Percentiles rank a stretch among this genome's conserved stretches.
Evolutionary conservation across 306 rosid genomes (phyloP).

Genomic region (Arachis hypogaea): DNA sequence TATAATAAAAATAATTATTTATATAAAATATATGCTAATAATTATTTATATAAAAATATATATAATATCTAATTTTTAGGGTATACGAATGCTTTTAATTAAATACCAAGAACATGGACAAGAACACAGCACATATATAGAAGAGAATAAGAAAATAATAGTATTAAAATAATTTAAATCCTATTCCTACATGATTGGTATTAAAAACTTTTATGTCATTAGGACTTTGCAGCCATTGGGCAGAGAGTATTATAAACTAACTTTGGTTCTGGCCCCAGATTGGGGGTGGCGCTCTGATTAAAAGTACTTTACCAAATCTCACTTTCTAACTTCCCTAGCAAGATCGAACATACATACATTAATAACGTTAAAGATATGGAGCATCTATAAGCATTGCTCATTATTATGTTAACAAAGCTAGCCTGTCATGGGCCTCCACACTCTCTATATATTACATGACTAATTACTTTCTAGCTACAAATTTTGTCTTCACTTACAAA

Average conservation of each 20-base stretch:
- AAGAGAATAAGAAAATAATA: slow-evolving; percentile 6
- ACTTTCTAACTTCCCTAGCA: slow-evolving; percentile 47
- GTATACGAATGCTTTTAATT: too few relatives aligned
- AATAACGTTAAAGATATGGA: slow-evolving; percentile 7
- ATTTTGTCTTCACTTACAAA: slow-evolving; percentile 54
- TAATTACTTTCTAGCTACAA: slow-evolving; percentile 37
- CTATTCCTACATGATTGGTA: slow-evolving; percentile 33
- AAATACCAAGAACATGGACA: background rate
- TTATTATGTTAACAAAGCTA: slow-evolving; percentile 46
- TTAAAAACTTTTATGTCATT: slow-evolving; percentile 37
- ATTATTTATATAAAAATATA: too few relatives aligned
- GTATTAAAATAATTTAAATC: slow-evolving; percentile 34
- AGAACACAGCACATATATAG: background rate
- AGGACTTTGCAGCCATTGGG: slow-evolving; percentile 41
- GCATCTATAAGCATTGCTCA: slow-evolving; percentile 41
- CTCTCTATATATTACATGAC: slow-evolving; percentile 27
- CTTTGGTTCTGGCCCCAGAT: slow-evolving; percentile 37
- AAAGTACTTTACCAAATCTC: slow-evolving; percentile 46
- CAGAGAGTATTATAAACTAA: slow-evolving; percentile 34
- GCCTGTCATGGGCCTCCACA: slow-evolving; percentile 40
- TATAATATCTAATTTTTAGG: too few relatives aligned
- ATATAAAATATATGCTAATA: too few relatives aligned
- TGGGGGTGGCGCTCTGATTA: slow-evolving; percentile 42
- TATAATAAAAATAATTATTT: too few relatives aligned
- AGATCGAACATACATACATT: slow-evolving; percentile 36